A percentile compares a stretch with the other conserved stretches of the same genome.
Evolutionary conservation across 495 filamentous ascomycete species (phyloP).

Genomic region (Penicilliopsis zonata): DNA sequence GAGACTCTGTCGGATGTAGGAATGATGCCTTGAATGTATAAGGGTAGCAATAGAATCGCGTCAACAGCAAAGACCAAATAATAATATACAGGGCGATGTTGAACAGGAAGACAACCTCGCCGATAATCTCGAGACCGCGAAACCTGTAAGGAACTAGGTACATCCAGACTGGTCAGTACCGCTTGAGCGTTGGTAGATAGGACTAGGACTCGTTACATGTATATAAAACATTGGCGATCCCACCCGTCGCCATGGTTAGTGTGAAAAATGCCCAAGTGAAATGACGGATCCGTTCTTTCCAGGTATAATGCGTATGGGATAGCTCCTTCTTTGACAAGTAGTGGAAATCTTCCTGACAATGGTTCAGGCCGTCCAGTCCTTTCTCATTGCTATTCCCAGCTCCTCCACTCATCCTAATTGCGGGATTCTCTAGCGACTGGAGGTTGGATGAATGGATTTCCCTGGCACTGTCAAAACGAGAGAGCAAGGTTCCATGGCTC

Average conservation of each 20-base stretch:
- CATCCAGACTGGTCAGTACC: no score
- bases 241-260: constrained; percentile 73
- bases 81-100: constrained; percentile 62
- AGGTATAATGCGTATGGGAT: no score
- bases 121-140: constrained; percentile 56
- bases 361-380: no score
- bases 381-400: neutral
- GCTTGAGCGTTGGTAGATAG: no score
- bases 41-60: constrained; percentile 59
- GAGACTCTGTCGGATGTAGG: constrained; percentile 63
- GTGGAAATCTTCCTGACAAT: no score
- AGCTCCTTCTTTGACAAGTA: no score
- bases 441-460: constrained; percentile 24
- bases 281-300: constrained; percentile 37
- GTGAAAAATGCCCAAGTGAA: constrained; percentile 63
- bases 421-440: constrained; percentile 12
- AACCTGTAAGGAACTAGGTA: constrained; percentile 55
- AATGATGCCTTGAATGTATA: constrained; percentile 63
- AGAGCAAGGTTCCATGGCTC: constrained; percentile 2
- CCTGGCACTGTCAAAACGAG: constrained; percentile 4
- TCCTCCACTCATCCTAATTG: constrained; percentile 10
- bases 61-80: constrained; percentile 53
- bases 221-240: constrained; percentile 67
- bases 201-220: constrained; percentile 33
- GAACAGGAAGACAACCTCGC: constrained; percentile 61